Evolutionary conservation across 163 green algal genomes (phyloP), one percentile per base, ranked within the genome.

Genomic region (Scenedesmus sp.): DNA sequence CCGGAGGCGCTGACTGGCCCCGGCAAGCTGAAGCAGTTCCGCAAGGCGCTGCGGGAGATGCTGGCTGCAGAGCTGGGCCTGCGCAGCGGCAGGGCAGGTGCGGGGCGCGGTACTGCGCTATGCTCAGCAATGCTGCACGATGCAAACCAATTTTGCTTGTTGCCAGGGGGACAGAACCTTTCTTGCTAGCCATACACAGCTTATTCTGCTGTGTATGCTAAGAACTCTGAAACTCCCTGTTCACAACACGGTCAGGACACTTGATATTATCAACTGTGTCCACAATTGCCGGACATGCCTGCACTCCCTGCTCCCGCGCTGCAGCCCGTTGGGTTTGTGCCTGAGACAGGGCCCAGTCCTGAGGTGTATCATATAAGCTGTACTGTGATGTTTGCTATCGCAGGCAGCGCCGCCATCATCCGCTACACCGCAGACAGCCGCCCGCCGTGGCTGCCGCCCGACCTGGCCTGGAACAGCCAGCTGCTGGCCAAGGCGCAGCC

Each of bases 31-130:
- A 62, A 56, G 55, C 52, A 15, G 52, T 86, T 86, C 79, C 66
- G 79, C 54, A 86, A 66, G 79, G 79, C 79, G 20, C 52, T 86
- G 52, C 15, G 79, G 0, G 79, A 86, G 52, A 86, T 86, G 79
- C 18, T 86, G 52, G 46, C 52, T 0, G 34, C 54, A 16, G 79
- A 86, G 52, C 20, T 34, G 1, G 18, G 55, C 9, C 46, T 86
- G 79, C 54, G 79, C 18, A 62, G 15, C 79, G 79, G 79, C 52
- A 86, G 3, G 54, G 8, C 16, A 46, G 52, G 18, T 62, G 6
- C 13, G 54, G 79, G 3, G 46, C 34, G 34, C n/a, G n/a, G n/a
- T n/a, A n/a, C n/a, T n/a, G n/a, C n/a, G 73, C 73, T 9, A 12
- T 4, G 7, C 7, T 54, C 20, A 82, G 73, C 23, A 4, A n/a